phyloP scores from a whole-genome alignment of 306 rosid genomes.

The Quercus rubra region DNA sequence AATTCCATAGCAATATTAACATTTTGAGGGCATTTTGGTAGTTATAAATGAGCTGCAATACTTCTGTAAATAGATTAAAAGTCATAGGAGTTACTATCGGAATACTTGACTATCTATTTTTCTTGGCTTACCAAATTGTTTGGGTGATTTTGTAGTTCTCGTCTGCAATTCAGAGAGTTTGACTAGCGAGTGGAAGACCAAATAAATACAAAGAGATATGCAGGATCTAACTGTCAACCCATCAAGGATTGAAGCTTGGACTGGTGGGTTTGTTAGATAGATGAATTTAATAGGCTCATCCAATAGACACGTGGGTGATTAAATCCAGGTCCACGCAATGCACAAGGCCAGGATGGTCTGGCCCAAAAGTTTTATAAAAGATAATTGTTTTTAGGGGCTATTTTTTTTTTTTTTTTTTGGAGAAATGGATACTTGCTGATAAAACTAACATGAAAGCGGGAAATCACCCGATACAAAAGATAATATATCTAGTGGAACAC shows the following conservation, averaged over 20 bases:
- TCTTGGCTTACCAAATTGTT: constrained; percentile 5
- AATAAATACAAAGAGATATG: background rate
- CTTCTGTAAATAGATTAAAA: background rate
- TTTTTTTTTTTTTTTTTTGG: no score
- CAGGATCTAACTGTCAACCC: constrained; percentile 15
- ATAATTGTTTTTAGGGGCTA: no score
- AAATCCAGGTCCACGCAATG: no score
- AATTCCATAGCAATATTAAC: background rate
- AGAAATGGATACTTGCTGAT: no score
- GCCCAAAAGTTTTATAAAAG: no score
- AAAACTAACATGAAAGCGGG: no score
- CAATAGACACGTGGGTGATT: no score
- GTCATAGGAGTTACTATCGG: background rate
- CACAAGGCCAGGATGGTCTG: no score
- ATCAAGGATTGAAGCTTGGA: background rate
- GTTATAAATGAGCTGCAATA: background rate
- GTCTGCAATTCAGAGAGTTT: constrained; percentile 4
- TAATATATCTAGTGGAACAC: no score
- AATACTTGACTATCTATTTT: background rate
- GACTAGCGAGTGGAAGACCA: constrained; percentile 14
- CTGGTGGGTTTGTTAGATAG: no score
- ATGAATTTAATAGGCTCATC: no score
- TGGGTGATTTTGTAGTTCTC: constrained; percentile 3
- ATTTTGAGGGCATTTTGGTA: constrained; percentile 4
- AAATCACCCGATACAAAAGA: no score